phyloP scores from a whole-genome alignment of 345 rosid species.

The Citrus trifoliata region DNA sequence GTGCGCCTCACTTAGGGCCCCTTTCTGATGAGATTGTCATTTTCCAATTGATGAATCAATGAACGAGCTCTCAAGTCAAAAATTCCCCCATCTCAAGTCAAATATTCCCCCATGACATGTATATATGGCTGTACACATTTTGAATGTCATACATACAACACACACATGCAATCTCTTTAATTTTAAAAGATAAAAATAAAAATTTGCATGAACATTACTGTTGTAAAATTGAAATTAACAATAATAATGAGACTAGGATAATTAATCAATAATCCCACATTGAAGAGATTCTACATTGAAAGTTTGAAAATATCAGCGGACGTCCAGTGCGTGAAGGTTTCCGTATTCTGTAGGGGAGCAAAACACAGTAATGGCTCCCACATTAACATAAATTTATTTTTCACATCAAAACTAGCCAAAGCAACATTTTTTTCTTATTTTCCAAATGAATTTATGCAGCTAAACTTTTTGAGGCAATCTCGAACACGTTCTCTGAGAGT shows the following conservation, averaged over 20 bases:
- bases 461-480: constrained; percentile 93
- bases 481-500: constrained; percentile 87
- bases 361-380: not conserved
- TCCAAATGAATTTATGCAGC: constrained; percentile 39
- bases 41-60: not conserved
- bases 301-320: not conserved
- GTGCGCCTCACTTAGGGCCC: not conserved
- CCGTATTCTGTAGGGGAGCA: not conserved
- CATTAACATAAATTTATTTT: not conserved
- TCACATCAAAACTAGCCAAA: not conserved
- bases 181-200: too few species aligned
- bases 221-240: too few species aligned
- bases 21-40: not conserved
- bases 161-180: not conserved
- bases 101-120: too few species aligned
- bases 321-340: not conserved
- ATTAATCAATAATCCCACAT: not conserved
- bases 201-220: too few species aligned
- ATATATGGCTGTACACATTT: too few species aligned
- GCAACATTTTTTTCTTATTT: too few species aligned
- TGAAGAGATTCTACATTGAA: not conserved
- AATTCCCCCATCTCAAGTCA: too few species aligned
- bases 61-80: not conserved
- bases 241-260: too few species aligned
- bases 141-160: not conserved